Conservation (phyloP, 768 basidiomycete species). For the Leccinum incarnatum region DNA sequence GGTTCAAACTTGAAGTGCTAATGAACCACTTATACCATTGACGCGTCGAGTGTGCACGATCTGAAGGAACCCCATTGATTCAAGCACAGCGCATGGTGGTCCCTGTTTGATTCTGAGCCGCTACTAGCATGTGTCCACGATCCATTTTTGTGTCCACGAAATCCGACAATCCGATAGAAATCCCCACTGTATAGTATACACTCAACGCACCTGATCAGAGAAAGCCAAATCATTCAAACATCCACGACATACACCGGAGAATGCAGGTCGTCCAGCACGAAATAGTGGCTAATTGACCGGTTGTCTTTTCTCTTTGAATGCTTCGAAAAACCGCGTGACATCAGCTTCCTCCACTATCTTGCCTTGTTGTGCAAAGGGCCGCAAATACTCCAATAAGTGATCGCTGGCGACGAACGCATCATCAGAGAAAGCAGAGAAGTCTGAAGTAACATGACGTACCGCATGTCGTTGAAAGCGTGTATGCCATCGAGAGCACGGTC, state of each 20-base stretch:
- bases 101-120: too few species aligned
- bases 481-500: slow-evolving; percentile 83
- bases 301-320: slow-evolving; percentile 36
- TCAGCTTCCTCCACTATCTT: slow-evolving; percentile 73
- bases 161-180: background rate
- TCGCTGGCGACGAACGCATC: slow-evolving; percentile 45
- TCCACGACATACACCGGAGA: background rate
- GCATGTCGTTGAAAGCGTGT: slow-evolving; percentile 79
- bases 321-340: slow-evolving; percentile 65
- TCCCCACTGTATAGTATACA: background rate
- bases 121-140: too few species aligned
- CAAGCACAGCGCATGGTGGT: too few species aligned
- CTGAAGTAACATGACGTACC: slow-evolving; percentile 42
- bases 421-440: background rate
- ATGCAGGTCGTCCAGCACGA: background rate
- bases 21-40: too few species aligned
- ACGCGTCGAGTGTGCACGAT: too few species aligned
- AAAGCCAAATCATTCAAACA: background rate
- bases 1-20: too few species aligned
- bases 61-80: too few species aligned
- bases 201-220: background rate
- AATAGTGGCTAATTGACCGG: slow-evolving; percentile 1
- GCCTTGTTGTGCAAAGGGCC: slow-evolving; percentile 76
- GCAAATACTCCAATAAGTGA: slow-evolving; percentile 64
- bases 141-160: too few species aligned